These are phyloP conservation scores for Pythium pectinolyticum DNA, from an alignment of 352 stramenopile species.

Conservation along the genomic window DNA sequence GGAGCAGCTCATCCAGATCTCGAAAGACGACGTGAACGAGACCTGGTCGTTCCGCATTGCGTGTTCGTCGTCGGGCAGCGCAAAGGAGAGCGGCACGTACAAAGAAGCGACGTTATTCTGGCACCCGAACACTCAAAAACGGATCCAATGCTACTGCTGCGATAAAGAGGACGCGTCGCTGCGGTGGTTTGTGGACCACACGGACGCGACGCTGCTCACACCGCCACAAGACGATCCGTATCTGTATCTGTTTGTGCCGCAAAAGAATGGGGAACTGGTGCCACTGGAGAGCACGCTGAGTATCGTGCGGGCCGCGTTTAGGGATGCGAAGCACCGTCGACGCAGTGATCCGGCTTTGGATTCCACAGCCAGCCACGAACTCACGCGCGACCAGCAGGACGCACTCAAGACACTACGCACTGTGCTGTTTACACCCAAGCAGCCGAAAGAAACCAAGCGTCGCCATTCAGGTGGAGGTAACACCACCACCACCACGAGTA, in stretches of 20 bases:
- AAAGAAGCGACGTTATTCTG: conserved; percentile 10
- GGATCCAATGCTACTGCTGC: conserved; percentile 4
- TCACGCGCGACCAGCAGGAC: not conserved
- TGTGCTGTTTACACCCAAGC: not conserved
- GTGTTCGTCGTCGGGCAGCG: conserved; percentile 5
- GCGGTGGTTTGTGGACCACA: conserved; percentile 13
- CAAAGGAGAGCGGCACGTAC: conserved; percentile 9
- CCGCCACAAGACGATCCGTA: not conserved
- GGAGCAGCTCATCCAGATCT: conserved; percentile 2
- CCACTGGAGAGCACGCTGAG: not conserved
- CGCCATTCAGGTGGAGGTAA: too few species aligned
- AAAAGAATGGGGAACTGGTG: not conserved
- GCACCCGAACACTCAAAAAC: not conserved
- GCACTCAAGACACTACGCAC: not conserved
- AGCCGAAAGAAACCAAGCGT: too few species aligned
- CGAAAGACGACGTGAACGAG: conserved; percentile 1
- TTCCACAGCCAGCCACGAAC: not conserved
- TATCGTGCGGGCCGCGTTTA: not conserved
- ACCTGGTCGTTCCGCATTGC: conserved; percentile 5
- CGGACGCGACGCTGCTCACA: not conserved
- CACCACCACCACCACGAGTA: too few species aligned
- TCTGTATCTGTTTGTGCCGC: conserved; percentile 10
- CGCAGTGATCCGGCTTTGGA: not conserved
- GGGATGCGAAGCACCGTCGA: not conserved
- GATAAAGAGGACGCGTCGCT: not conserved